These are phyloP conservation scores for Podila horticola DNA, from an alignment of 192 early-diverging fungal species.

Conservation along the genomic window DNA sequence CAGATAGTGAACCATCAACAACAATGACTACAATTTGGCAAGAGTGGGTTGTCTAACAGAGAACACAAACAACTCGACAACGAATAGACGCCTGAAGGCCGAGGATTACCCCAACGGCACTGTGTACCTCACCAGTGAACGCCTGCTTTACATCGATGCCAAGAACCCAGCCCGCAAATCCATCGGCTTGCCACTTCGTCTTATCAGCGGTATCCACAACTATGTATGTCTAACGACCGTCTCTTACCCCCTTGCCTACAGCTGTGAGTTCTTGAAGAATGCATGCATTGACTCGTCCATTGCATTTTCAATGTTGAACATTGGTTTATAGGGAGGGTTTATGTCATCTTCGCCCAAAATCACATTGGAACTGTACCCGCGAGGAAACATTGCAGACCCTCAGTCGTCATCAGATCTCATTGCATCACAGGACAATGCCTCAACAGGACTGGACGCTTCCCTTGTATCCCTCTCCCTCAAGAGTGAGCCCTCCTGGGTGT, in stretches of 20 bases:
- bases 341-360: conserved; percentile 74
- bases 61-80: not conserved
- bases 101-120: conserved; percentile 78
- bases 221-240: conserved; percentile 50
- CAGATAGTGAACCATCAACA: not conserved
- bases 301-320: not conserved
- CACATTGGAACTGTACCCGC: conserved; percentile 59
- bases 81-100: conserved; percentile 63
- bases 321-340: conserved; percentile 56
- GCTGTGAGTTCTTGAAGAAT: no score
- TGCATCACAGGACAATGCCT: not conserved
- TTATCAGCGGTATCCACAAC: conserved; percentile 55
- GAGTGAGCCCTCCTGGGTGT: conserved; percentile 56
- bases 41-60: no score
- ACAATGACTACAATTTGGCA: not conserved
- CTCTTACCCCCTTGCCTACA: no score
- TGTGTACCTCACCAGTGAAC: conserved; percentile 76
- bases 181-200: conserved; percentile 60
- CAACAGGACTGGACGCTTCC: conserved; percentile 23
- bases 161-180: conserved; percentile 65
- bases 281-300: not conserved
- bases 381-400: conserved; percentile 8
- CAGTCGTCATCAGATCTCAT: conserved; percentile 14
- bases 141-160: conserved; percentile 85
- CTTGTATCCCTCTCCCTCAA: conserved; percentile 11